These are phyloP conservation scores for Epichloe aotearoae DNA, from an alignment of 2,329 filamentous ascomycete species.

Conservation along the genomic window DNA sequence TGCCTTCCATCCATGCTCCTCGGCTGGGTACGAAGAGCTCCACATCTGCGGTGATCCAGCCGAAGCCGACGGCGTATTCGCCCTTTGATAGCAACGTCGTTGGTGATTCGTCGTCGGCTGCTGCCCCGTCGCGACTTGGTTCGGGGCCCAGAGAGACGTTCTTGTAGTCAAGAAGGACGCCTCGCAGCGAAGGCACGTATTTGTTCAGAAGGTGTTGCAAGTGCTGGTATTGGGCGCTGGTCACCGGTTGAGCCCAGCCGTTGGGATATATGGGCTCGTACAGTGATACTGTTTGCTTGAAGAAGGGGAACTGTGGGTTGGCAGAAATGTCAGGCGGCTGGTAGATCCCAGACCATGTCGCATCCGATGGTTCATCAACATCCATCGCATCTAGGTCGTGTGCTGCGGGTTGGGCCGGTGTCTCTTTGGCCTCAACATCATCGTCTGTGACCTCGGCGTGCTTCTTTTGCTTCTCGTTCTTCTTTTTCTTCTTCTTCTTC, in stretches of 20 bases:
- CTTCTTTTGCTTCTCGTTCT: slow-evolving; percentile 14
- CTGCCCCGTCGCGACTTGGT: slow-evolving; percentile 36
- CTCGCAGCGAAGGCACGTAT: slow-evolving; percentile 59
- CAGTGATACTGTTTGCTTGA: slow-evolving; percentile 65
- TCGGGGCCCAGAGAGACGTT: slow-evolving; percentile 53
- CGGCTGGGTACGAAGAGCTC: slow-evolving; percentile 66
- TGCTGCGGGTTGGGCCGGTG: not conserved
- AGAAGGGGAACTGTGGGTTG: slow-evolving; percentile 54
- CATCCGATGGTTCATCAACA: slow-evolving; percentile 19
- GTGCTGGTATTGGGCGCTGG: slow-evolving; percentile 60
- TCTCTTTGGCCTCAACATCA: not conserved
- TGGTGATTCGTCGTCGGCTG: slow-evolving; percentile 33
- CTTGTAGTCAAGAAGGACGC: slow-evolving; percentile 62
- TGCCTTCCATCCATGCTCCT: slow-evolving; percentile 65
- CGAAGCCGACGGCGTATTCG: slow-evolving; percentile 77
- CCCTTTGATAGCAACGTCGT: slow-evolving; percentile 43
- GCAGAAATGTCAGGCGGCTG: slow-evolving; percentile 26
- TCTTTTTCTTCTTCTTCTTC: slow-evolving; percentile 10
- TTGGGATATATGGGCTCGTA: slow-evolving; percentile 63
- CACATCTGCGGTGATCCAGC: slow-evolving; percentile 81
- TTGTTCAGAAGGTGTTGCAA: slow-evolving; percentile 62
- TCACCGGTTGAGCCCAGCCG: slow-evolving; percentile 55
- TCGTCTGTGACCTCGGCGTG: slow-evolving; percentile 13
- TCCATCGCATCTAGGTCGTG: slow-evolving; percentile 24
- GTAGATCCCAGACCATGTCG: slow-evolving; percentile 20